Evolutionary conservation across 371 early-diverging fungal species (phyloP).

Genomic region (Batkoa obscura): DNA sequence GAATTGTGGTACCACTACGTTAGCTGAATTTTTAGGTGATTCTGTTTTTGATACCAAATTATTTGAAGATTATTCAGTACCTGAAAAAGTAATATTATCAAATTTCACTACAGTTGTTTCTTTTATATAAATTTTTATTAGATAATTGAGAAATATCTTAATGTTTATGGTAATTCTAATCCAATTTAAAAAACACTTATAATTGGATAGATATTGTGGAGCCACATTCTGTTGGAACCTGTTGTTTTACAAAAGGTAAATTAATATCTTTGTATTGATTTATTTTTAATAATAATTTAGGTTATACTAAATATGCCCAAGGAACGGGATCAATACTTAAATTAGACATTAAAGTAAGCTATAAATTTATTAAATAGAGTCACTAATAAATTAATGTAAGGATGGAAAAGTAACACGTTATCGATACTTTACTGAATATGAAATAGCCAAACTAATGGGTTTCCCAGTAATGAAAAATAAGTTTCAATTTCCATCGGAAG

Average conservation of each 20-base stretch:
- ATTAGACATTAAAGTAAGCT: slow-evolving; percentile 15
- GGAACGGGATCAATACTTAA: slow-evolving; percentile 56
- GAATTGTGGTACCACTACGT: not conserved
- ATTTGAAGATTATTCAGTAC: not conserved
- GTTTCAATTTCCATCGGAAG: slow-evolving; percentile 26
- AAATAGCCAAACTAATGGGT: slow-evolving; percentile 62
- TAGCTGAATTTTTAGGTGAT: not conserved
- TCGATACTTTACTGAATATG: slow-evolving; percentile 63
- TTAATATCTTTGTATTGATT: not conserved
- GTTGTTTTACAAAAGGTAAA: slow-evolving; percentile 66
- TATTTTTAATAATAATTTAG: slow-evolving; percentile 7
- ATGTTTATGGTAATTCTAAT: not conserved
- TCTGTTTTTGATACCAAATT: not conserved
- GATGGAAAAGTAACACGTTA: not conserved
- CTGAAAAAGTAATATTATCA: not conserved
- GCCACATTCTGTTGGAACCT: slow-evolving; percentile 32
- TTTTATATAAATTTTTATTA: not conserved
- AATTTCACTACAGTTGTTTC: not conserved
- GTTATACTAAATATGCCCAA: slow-evolving; percentile 56
- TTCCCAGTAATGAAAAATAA: slow-evolving; percentile 38
- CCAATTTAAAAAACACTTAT: not conserved
- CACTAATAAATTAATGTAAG: slow-evolving; percentile 4
- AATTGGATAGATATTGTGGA: slow-evolving; percentile 43
- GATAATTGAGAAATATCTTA: not conserved
- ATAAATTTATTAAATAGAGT: slow-evolving; percentile 7